These are phyloP conservation scores for Wilhelminamyces savonicus DNA, from an alignment of 805 yeast species.

Conservation along the genomic window DNA sequence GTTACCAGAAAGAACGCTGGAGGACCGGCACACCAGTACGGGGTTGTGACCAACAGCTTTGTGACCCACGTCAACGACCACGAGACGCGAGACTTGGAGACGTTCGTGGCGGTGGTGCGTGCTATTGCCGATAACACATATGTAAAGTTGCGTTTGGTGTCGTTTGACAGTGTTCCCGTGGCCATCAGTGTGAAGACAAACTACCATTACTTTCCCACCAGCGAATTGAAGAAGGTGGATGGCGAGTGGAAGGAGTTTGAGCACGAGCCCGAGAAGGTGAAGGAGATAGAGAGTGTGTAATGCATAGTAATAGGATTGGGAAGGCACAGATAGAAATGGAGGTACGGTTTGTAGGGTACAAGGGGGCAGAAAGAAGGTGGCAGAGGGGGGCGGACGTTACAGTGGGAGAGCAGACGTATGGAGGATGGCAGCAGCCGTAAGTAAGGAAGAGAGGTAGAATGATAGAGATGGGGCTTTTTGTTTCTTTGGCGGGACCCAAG, in stretches of 20 bases:
- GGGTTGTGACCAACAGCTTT: conserved; percentile 72
- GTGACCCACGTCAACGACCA: conserved; percentile 83
- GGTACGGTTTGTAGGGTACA: no score
- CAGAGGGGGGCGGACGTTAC: no score
- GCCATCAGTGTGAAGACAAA: conserved; percentile 83
- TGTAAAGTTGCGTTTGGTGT: conserved; percentile 71
- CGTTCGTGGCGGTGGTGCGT: conserved; percentile 62
- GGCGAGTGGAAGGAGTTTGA: conserved; percentile 47
- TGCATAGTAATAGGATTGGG: no score
- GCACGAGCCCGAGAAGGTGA: conserved; percentile 21
- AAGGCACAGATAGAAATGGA: no score
- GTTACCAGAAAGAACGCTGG: conserved; percentile 70
- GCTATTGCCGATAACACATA: conserved; percentile 73
- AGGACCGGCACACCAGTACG: conserved; percentile 82
- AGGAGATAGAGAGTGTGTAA: not conserved
- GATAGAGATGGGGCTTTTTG: no score
- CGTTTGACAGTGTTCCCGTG: conserved; percentile 81
- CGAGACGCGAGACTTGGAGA: conserved; percentile 63
- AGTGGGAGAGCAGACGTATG: no score
- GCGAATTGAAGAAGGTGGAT: conserved; percentile 43
- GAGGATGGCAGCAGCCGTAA: no score
- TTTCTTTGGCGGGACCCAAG: no score
- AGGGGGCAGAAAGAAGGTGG: no score
- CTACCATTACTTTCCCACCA: conserved; percentile 82
- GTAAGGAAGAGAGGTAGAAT: no score